These are phyloP conservation scores for Russula ochroleuca DNA, from an alignment of 768 basidiomycete species.

Conservation along the genomic window DNA sequence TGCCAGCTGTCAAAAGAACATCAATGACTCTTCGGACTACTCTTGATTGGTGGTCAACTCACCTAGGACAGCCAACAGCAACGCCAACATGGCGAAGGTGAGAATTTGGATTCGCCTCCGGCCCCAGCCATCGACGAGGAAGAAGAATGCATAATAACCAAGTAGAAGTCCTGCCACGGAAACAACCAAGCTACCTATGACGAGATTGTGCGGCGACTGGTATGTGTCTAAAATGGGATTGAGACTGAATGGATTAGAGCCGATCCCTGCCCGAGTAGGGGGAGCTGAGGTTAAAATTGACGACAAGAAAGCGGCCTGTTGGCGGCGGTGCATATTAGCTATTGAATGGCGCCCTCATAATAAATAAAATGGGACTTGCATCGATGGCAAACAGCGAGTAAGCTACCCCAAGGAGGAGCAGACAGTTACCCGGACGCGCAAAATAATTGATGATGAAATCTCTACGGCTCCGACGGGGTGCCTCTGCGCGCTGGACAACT, in stretches of 20 bases:
- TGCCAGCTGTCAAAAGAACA: constrained; percentile 21
- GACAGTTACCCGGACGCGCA: constrained; percentile 66
- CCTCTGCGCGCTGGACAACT: constrained; percentile 52
- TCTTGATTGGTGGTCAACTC: constrained; percentile 30
- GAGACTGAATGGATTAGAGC: constrained; percentile 38
- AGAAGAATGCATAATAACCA: constrained; percentile 61
- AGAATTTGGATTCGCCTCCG: constrained; percentile 77
- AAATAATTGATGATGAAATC: constrained; percentile 67
- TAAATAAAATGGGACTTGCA: constrained; percentile 40
- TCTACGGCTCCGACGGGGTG: constrained; percentile 57
- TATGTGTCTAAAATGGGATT: constrained; percentile 37
- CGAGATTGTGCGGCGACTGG: constrained; percentile 56
- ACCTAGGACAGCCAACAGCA: constrained; percentile 68
- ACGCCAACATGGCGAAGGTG: constrained; percentile 64
- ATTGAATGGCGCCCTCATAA: neutral
- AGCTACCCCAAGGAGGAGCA: constrained; percentile 68
- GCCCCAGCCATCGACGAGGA: constrained; percentile 73
- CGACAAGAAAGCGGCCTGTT: constrained; percentile 72
- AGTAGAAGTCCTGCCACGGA: constrained; percentile 76
- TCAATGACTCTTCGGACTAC: constrained; percentile 30
- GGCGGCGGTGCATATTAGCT: neutral
- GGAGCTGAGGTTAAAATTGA: constrained; percentile 59
- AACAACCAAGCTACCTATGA: constrained; percentile 70
- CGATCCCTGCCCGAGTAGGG: constrained; percentile 50
- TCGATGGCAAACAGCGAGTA: constrained; percentile 93